Base-by-base conservation (phyloP, 179 eudicot genomes). In the Beta macrorhiza region DNA sequence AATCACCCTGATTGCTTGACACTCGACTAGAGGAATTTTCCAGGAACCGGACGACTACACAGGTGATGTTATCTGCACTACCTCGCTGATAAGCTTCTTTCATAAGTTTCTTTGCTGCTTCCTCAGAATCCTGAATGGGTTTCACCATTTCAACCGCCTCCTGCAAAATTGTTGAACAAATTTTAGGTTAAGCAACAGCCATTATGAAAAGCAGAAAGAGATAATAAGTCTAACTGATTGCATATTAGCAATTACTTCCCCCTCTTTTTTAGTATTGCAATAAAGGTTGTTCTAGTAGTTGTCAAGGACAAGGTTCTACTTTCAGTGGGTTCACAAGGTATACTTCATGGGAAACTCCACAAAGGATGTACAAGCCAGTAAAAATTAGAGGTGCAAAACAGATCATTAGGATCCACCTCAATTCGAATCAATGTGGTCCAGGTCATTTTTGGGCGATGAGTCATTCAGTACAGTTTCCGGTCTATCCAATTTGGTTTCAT, bases 71-170 rank as follows among this genome's bases (percentile, higher is more conserved):
- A 83, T 96, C 99, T 14, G 92, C 97, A 79, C 99, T 96, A 67
- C 99, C 99, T 83, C 98, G 88, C 80, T 92, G 98, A 80, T 85
- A 88, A 59, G 99, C 98, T 86, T 94, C 99, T 80, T 94, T 91
- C 96, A 96, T 89, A 81, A 96, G 90, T 84, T 88, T 91, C 83
- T 91, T 92, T 12, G 99, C 97, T 15, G 98, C 99, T 47, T 89
- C 94, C 83, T 96, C 99, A 9, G 99, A 89, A 79, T 92, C 97
- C 83, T 83, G 83, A 37, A 92, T 89, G 3, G 99, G 94, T 84
- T 89, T 94, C 76, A 90, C 91, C 94, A 96, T 94, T 15, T 87
- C 86, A 49, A 96, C 99, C 20, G 98, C 99, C 84, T 96, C 98
- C 98, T 94, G 88, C 20, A 25, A 69, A 58, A 42, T 44, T 42